These are phyloP conservation scores for Gossypium australe DNA, from an alignment of 345 rosid species.

Conservation along the genomic window DNA sequence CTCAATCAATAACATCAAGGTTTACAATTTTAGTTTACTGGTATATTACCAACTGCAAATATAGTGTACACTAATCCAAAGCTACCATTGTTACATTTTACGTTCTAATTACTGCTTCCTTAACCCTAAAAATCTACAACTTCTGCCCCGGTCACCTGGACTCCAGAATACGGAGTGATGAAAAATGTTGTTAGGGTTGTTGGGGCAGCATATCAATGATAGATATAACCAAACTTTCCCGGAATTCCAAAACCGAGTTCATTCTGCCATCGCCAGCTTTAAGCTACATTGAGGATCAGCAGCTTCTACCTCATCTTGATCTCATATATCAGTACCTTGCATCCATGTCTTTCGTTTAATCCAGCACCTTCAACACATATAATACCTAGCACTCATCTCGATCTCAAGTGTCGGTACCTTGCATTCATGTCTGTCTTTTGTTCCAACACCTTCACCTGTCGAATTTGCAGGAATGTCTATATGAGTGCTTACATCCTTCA, in stretches of 20 bases:
- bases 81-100: neutral
- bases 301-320: neutral
- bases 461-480: constrained; percentile 9
- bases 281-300: constrained; percentile 20
- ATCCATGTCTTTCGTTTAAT: neutral
- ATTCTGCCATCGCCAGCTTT: constrained; percentile 22
- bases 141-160: neutral
- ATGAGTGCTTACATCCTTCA: constrained; percentile 16
- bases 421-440: neutral
- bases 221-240: neutral
- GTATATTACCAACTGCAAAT: too few species aligned
- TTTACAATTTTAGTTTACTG: neutral
- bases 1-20: neutral
- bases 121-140: neutral
- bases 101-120: neutral
- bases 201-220: neutral
- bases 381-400: constrained; percentile 7
- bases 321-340: neutral
- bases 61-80: neutral
- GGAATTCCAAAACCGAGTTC: constrained; percentile 21
- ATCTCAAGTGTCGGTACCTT: neutral
- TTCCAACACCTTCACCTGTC: neutral
- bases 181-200: neutral
- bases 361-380: neutral
- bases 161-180: neutral